Percentiles rank a stretch among this genome's conserved stretches.
Evolutionary conservation across 148 eudicot species (phyloP).

Genomic region (Rhododendron simsii): DNA sequence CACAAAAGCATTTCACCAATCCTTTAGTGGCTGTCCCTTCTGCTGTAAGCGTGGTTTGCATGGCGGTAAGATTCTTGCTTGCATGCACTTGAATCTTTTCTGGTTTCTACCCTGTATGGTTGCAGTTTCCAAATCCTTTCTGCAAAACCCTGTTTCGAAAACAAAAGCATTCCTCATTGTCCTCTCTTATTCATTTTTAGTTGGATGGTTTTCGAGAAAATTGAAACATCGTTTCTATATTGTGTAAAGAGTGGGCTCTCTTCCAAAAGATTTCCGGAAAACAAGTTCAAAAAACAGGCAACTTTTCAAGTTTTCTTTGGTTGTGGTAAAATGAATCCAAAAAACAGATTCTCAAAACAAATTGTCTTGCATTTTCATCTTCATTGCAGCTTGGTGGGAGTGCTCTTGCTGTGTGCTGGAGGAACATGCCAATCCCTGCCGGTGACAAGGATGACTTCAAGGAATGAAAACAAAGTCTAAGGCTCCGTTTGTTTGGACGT

Average conservation of each 20-base stretch:
- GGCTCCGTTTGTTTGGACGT: too few species aligned
- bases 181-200: background rate
- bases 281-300: background rate
- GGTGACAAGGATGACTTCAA: conserved; percentile 98
- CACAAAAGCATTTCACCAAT: conserved; percentile 96
- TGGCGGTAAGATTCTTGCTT: conserved; percentile 66
- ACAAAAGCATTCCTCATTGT: background rate
- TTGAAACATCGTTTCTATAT: background rate
- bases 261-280: background rate
- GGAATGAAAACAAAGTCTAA: conserved; percentile 37
- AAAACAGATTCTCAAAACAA: background rate
- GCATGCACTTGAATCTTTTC: background rate
- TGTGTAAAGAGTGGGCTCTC: background rate
- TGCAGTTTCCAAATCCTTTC: background rate
- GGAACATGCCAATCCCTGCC: conserved; percentile 72
- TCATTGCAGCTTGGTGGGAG: conserved; percentile 90
- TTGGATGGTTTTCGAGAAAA: background rate
- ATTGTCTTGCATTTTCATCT: background rate
- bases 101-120: background rate
- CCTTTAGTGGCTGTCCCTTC: conserved; percentile 99
- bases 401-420: conserved; percentile 93
- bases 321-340: background rate
- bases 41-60: conserved; percentile 96
- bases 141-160: background rate
- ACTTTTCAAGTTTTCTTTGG: background rate